Conservation (phyloP, 1,139 yeast species). For the Geotrichum europaeum region DNA sequence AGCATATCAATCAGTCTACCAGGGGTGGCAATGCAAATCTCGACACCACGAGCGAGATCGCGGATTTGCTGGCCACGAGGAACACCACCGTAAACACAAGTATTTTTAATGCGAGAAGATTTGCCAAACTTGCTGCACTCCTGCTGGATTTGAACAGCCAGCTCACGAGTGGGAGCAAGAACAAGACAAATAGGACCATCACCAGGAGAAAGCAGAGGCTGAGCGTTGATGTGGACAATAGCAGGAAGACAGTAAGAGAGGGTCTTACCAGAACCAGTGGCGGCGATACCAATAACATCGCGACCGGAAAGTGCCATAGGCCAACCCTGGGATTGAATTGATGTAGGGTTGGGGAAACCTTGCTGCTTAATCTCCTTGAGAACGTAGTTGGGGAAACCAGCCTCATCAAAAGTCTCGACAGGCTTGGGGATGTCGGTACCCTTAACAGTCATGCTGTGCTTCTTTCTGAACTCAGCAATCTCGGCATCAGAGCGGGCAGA, state of each 20-base stretch:
- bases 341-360: constrained; percentile 92
- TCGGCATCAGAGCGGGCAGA: constrained; percentile 69
- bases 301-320: constrained; percentile 99
- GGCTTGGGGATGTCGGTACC: constrained; percentile 94
- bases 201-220: constrained; percentile 84
- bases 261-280: constrained; percentile 99
- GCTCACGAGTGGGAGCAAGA: constrained; percentile 97
- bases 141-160: constrained; percentile 94
- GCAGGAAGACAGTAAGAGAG: constrained; percentile 94
- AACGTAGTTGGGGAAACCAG: constrained; percentile 94
- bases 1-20: constrained; percentile 98
- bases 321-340: constrained; percentile 99
- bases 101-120: constrained; percentile 88
- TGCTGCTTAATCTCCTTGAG: constrained; percentile 81
- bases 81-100: constrained; percentile 99
- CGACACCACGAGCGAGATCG: constrained; percentile 91
- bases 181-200: constrained; percentile 97
- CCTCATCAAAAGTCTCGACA: constrained; percentile 85
- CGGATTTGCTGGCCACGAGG: constrained; percentile 97
- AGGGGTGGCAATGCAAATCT: constrained; percentile 92
- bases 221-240: constrained; percentile 96
- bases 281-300: constrained; percentile 97
- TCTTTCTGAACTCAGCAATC: constrained; percentile 66
- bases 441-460: constrained; percentile 74
- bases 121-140: constrained; percentile 94